Evolutionary conservation across 78 protist genomes (phyloP), one percentile per base, ranked within the genome.

Genomic region (Dictyostelium brefeldianum): DNA sequence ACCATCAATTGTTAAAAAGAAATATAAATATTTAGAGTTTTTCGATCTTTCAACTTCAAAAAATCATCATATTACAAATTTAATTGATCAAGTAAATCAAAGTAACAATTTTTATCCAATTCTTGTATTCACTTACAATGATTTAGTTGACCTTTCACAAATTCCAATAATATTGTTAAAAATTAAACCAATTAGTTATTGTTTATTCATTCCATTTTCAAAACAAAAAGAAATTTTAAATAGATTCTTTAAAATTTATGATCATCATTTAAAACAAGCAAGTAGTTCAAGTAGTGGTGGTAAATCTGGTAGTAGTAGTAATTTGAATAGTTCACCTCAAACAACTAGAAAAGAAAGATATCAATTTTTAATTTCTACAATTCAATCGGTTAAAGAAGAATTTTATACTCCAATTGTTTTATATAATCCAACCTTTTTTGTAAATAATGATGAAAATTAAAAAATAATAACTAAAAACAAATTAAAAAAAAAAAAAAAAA

Each of bases 141-240:
- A 87, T 50, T 53, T 87, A n/a, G 93, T 77, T 2, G 93, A 87
- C 65, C 67, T 87, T 12, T 78, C 93, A 18, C 83, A 77, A 56
- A 50, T 78, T 31, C 83, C 93, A 50, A 5, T 78, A 29, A 43
- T 51, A 6, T 22, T 87, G 25, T 50, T 87, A 48, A 74, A 77
- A 43, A 53, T 47, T n/a, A 87, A 87, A 77, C 93, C 83, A 87
- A 77, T 77, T 12, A 75, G 93, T 14, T 54, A 74, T 51, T 81
- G 78, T 46, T 51, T 87, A 65, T 87, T 87, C 69, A 87, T 87
- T 36, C 93, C 93, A 20, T 51, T 11, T 36, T 59, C 84, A 8
- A 87, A 87, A 64, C 93, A 87, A 77, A 87, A 87, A 65, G 93
- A 87, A 20, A 87, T 87, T n/a, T 75, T 87, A 82, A 64, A 51